Base-by-base conservation (phyloP, 352 stramenopile genomes). In the Pseudoperonospora humuli region DNA sequence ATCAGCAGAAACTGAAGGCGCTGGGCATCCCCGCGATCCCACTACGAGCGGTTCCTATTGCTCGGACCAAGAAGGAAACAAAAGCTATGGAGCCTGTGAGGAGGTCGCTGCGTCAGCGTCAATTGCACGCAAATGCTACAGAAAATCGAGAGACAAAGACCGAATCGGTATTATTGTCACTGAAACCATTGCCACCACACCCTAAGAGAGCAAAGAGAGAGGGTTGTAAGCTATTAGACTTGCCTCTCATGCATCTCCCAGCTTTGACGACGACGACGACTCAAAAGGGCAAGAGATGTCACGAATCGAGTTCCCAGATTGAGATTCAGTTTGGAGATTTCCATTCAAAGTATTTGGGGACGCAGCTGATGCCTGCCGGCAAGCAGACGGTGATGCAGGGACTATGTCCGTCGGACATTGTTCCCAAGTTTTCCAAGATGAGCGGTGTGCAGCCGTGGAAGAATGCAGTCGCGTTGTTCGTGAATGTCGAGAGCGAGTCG, bases 391-490 rank as follows among this genome's bases (percentile, higher is more conserved):
- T 74, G 29, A 64, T 79, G 54, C 44, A 69, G 14, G 67, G 50
- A 1, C 39, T 77, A 33, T 70, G 68, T 51, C 55, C 52, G 13
- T 15, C 31, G 28, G 53, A 55, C 7, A 39, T 34, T 0, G 52
- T 58, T 10, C 37, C 28, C 0, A 54, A 55, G 0, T 75, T 70
- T 34, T 61, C 55, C 20, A 54, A 45, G 13, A 64, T 78, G 51
- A 73, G 51, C 15, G 60, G 64, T 21, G 50, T 78, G 5, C 57
- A 74, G 42, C 6, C 39, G 10, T 83, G 60, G 62, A 46, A 42
- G 18, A 83, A 83, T 40, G 70, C 62, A 3, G 18, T 83, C 24
- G 40, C 48, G 34, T 50, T 83, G n/a, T 78, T 80, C 34, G 59
- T 80, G 7, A 83, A 77, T 26, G 50, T 26, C 23, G 23, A 26